Evolutionary conservation across 1,284 basidiomycete genomes (phyloP), one percentile per base, ranked within the genome.

Genomic region (Tylopilus orsonianus): DNA sequence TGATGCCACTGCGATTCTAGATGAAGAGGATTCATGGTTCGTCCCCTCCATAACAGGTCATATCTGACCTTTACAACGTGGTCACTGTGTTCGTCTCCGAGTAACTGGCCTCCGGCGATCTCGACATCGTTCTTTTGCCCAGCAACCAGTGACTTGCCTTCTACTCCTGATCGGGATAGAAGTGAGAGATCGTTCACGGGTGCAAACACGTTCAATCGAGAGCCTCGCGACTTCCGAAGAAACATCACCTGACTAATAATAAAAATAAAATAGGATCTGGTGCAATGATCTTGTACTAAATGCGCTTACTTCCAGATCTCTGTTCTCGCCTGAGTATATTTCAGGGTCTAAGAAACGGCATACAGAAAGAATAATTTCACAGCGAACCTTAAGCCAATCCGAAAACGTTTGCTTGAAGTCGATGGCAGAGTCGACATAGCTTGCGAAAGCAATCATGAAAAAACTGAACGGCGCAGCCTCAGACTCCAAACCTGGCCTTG

Each of bases 361-460:
- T 32, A 19, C 18, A 34, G 22, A 41, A 34, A 24, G 2, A 22
- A 48, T 22, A 23, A 34, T 29, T 40, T 41, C 8, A 41, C 10
- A n/a, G 60, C 73, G 24, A 39, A 88, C 89, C 75, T 85, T 85
- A 36, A 97, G 74, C 94, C 94, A 98, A 30, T 83, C 78, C 3
- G 86, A 87, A 64, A 98, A 98, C 14, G 80, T 84, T 57, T 86
- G 80, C 5, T 76, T 75, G 54, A 90, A 88, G 46, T 80, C 75
- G 10, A 81, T 78, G 27, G 82, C 75, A 14, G 79, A 78, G 45
- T 94, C 90, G 8, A 97, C 86, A 59, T 93, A 99, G 53, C 86
- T 91, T 2, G 94, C 88, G 62, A 98, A 99, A 0, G 91, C 90
- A 51, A 99, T 90, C 53, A 96, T 82, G 71, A 98, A 98, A 72